A percentile compares a stretch with the other conserved stretches of the same genome.
Conservation (phyloP, 1,284 basidiomycete genomes). For the Pholiota adiposa region DNA sequence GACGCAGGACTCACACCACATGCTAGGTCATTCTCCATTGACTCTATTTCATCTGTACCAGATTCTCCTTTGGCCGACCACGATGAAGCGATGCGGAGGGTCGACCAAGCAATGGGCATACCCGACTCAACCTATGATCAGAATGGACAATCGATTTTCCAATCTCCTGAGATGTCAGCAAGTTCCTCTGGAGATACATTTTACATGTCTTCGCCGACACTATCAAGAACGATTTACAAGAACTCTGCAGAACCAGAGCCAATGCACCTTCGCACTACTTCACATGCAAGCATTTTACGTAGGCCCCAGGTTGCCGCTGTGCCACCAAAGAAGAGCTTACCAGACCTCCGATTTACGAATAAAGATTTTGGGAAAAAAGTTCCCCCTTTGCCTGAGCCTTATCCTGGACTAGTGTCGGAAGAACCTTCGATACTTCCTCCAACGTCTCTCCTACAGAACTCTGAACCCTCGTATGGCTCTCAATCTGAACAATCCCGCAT, state of each 20-base stretch:
- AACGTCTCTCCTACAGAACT: constrained; percentile 48
- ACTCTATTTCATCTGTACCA: constrained; percentile 56
- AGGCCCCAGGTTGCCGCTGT: constrained; percentile 43
- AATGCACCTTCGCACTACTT: constrained; percentile 61
- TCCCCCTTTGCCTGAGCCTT: constrained; percentile 8
- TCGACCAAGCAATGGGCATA: neutral
- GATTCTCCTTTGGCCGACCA: constrained; percentile 34
- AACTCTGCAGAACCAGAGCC: constrained; percentile 21
- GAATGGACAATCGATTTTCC: neutral
- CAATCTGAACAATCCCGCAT: constrained; percentile 22
- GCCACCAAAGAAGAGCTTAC: constrained; percentile 82
- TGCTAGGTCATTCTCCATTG: constrained; percentile 64
- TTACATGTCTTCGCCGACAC: constrained; percentile 20
- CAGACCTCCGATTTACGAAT: constrained; percentile 70
- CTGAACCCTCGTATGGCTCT: constrained; percentile 44
- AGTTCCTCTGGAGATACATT: constrained; percentile 18
- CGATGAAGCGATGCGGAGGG: constrained; percentile 6
- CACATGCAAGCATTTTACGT: constrained; percentile 49
- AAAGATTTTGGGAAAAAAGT: constrained; percentile 10
- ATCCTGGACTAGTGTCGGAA: constrained; percentile 25
- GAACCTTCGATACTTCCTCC: constrained; percentile 46
- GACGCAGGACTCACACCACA: constrained; percentile 51
- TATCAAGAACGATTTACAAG: constrained; percentile 22
- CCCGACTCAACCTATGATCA: neutral
- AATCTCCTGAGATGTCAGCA: constrained; percentile 14